Base-by-base conservation (phyloP, 441 rosid species). In the Populus hybrid region DNA sequence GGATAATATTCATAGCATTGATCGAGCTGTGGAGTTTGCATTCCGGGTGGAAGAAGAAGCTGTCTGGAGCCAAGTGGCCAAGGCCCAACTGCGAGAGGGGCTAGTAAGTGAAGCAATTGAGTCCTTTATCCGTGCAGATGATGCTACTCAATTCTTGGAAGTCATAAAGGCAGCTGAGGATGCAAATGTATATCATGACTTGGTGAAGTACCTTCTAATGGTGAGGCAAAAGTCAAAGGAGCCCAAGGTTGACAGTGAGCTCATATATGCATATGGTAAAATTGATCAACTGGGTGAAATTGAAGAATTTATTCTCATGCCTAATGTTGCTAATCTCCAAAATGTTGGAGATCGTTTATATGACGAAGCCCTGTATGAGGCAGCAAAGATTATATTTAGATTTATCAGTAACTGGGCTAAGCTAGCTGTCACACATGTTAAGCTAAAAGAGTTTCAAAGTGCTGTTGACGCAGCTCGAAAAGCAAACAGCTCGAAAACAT, bases 381-480 rank as follows among this genome's bases (percentile, higher is more conserved):
- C 98, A 78, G 98, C 98, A 36, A 94, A 94, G 81, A 94, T 94
- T 74, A 91, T 94, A 53, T 94, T 85, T 82, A 89, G 95, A 26
- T 94, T 94, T 82, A 91, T 89, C 73, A 92, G 97, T 23, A 94
- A 94, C 84, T 94, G 98, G 98, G 97, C 94, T 77, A 94, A 94
- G 90, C 82, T 94, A 86, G 97, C 98, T 21, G 87, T 89, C 73
- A 92, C 98, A 8, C 93, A 92, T 72, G 97, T 94, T 78, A 94
- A 89, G 87, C 89, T 94, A 70, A 83, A 89, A 42, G 97, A 94
- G 84, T 94, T 90, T 87, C 98, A 94, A 82, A 89, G 95, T 81
- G 98, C 98, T 72, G 97, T 92, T 78, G 98, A 94, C 79, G 98
- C 98, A 73, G 98, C 98, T 73, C 86, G 98, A 76, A 94, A 94